Base-by-base conservation (phyloP, 2,329 filamentous ascomycete genomes). In the Aspergillus sp. region DNA sequence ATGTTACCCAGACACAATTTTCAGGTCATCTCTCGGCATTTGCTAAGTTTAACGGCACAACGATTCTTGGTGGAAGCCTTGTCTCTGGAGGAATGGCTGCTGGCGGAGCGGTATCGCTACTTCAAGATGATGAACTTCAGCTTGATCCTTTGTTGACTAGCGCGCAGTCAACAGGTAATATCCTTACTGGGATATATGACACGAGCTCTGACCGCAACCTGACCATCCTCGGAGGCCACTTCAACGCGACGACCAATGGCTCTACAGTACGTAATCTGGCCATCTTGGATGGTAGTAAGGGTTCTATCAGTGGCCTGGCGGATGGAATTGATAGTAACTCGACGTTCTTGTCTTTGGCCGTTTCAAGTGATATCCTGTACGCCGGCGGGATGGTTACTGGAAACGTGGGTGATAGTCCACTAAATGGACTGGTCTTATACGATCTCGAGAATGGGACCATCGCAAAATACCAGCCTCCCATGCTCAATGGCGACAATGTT, bases 141-240 rank as follows among this genome's bases (percentile, higher is more conserved):
- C 68, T 81, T 46, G 66, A 74, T 24, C 70, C 77, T 15, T 62
- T 80, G 63, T 75, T 73, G 43, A 69, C 91, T 52, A 80, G 85
- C 24, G 61, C 57, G 51, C 62, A 62, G 37, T 65, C 60, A 14
- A 63, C 19, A 53, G 66, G 50, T 64, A 67, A 60, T 64, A 68
- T 96, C n/a, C 81, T 88, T 21, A 86, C 90, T 7, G 95, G 91
- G 31, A 77, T 87, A 2, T 96, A 96, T 70, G 91, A 96, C 72
- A 84, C 83, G 40, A 80, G 82, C 15, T 84, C 86, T 61, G 80
- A 79, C 58, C 83, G 85, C 62, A 97, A 97, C 73, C 82, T 96
- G 56, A 98, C 95, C 0, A 84, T 98, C 40, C 81, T 98, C 27
- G 95, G 88, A 49, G 95, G 95, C 1, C 91, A 92, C 67, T 99